These are phyloP conservation scores for Aspergillus unguis DNA, from an alignment of 2,329 filamentous ascomycete genomes.

Conservation along the genomic window DNA sequence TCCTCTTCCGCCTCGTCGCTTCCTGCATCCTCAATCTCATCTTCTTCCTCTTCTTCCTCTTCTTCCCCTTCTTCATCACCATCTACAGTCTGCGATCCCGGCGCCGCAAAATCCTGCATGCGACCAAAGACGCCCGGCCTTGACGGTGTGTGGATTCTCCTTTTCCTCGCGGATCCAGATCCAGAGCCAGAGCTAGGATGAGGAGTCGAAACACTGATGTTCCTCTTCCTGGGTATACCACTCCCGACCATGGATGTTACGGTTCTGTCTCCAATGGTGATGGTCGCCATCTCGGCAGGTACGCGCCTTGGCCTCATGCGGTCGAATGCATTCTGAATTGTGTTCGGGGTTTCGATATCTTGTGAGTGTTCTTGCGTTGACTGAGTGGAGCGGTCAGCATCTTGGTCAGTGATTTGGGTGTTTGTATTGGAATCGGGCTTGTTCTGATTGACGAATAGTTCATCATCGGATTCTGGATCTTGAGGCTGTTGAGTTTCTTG, in stretches of 20 bases:
- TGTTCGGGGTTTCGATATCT: conserved; percentile 37
- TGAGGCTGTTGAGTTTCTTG: not conserved
- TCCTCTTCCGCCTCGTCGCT: not conserved
- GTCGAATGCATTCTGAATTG: conserved; percentile 61
- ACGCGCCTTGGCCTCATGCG: conserved; percentile 62
- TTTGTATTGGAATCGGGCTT: not conserved
- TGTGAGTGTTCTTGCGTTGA: not conserved
- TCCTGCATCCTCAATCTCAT: conserved; percentile 24
- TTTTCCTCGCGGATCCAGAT: conserved; percentile 32
- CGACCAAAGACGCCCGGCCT: conserved; percentile 42
- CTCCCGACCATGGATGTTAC: conserved; percentile 64
- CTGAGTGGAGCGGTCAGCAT: conserved; percentile 9
- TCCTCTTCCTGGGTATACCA: conserved; percentile 40
- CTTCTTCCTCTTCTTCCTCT: conserved; percentile 18
- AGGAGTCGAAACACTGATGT: conserved; percentile 22
- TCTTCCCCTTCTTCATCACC: conserved; percentile 16
- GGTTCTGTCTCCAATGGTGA: conserved; percentile 69
- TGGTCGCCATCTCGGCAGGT: conserved; percentile 64
- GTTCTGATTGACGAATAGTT: conserved; percentile 4
- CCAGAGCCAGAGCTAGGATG: not conserved
- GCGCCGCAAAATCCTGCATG: conserved; percentile 54
- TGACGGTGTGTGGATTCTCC: conserved; percentile 37
- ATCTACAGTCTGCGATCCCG: conserved; percentile 45
- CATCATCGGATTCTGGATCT: conserved; percentile 5
- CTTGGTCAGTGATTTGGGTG: conserved; percentile 4